phyloP scores from a whole-genome alignment of 75 land plant species.

The Chamaecyparis obtusa region DNA sequence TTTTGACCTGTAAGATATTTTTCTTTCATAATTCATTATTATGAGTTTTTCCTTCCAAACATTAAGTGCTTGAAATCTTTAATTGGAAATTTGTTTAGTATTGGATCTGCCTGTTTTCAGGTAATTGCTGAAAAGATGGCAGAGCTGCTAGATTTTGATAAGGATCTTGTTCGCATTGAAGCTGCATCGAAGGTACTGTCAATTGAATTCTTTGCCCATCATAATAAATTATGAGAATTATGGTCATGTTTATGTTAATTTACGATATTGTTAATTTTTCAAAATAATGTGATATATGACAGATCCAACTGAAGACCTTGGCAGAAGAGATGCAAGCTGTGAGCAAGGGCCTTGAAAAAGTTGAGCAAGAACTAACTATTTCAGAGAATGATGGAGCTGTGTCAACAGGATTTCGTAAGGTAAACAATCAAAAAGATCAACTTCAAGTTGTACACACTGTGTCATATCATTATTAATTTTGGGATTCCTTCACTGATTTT shows the following conservation, averaged over 20 bases:
- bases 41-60: not conserved
- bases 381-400: conserved; percentile 90
- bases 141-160: conserved; percentile 88
- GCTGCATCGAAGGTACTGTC: conserved; percentile 84
- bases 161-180: conserved; percentile 85
- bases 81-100: not conserved
- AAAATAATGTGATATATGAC: not conserved
- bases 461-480: not conserved
- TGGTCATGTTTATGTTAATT: conserved; percentile 1
- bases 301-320: conserved; percentile 90
- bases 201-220: not conserved
- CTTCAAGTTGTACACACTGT: not conserved
- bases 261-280: not conserved
- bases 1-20: not conserved
- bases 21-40: not conserved
- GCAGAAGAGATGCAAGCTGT: conserved; percentile 99
- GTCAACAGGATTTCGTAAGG: conserved; percentile 83
- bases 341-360: conserved; percentile 96
- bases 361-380: conserved; percentile 90
- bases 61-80: not conserved
- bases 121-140: conserved; percentile 89
- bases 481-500: not conserved
- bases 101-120: conserved; percentile 27
- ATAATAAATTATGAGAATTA: not conserved
- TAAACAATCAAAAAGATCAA: conserved; percentile 21